Evolutionary conservation across 306 rosid species (phyloP).

Genomic region (Erythrophleum fordii): DNA sequence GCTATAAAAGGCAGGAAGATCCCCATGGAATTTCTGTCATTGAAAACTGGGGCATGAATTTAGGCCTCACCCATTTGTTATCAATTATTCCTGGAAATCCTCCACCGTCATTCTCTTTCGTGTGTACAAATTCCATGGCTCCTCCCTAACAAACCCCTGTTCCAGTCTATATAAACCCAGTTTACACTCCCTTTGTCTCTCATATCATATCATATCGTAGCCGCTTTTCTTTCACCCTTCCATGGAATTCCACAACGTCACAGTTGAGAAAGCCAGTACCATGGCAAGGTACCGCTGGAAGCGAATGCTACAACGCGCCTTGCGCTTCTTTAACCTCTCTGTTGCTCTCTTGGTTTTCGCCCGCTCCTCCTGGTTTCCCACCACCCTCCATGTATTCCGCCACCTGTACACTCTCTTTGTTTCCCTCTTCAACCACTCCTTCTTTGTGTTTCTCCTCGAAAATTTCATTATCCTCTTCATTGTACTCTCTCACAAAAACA

Average conservation of each 20-base stretch:
- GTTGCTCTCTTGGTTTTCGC: conserved; percentile 43
- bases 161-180: background rate
- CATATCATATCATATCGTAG: background rate
- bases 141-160: background rate
- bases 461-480: conserved; percentile 53
- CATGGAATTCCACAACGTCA: conserved; percentile 38
- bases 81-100: background rate
- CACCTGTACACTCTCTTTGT: background rate
- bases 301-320: conserved; percentile 35
- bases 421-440: conserved; percentile 42
- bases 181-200: too few species aligned
- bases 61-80: background rate
- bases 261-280: conserved; percentile 46
- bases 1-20: background rate
- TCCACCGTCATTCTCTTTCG: background rate
- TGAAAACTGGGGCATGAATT: background rate
- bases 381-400: conserved; percentile 4
- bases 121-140: background rate
- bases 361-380: conserved; percentile 41
- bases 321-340: conserved; percentile 35
- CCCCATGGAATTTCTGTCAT: background rate
- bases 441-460: conserved; percentile 55
- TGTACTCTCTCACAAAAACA: conserved; percentile 41
- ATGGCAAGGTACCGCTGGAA: conserved; percentile 42
- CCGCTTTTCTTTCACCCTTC: background rate